Conservation (phyloP, 2,329 filamentous ascomycete genomes). For the Monosporascus sp. region DNA sequence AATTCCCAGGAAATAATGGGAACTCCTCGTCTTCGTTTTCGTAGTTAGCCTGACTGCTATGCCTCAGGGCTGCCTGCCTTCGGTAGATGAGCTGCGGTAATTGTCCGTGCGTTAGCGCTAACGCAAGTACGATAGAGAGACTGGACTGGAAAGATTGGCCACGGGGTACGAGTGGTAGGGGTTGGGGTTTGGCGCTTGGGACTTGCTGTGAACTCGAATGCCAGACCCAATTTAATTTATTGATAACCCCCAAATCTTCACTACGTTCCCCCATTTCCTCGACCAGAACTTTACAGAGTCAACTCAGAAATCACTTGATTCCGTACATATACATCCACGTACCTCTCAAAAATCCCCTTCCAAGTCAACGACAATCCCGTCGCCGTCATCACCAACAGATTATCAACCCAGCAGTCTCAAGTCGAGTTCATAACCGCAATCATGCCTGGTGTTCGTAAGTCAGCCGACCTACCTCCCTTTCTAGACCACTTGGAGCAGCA, state of each 20-base stretch:
- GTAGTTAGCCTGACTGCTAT: too few species aligned
- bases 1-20: too few species aligned
- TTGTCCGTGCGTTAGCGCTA: not conserved
- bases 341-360: not conserved
- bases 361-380: not conserved
- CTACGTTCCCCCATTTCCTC: not conserved
- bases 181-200: too few species aligned
- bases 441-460: slow-evolving; percentile 52
- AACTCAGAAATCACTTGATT: not conserved
- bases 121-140: not conserved
- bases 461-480: slow-evolving; percentile 5
- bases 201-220: too few species aligned
- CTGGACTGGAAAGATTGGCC: too few species aligned
- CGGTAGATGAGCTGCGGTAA: not conserved
- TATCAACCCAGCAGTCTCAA: not conserved
- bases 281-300: not conserved
- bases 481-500: not conserved
- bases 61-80: too few species aligned
- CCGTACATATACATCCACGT: not conserved
- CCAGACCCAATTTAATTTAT: too few species aligned
- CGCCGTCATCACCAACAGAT: not conserved
- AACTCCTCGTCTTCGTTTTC: too few species aligned
- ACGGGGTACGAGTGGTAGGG: too few species aligned
- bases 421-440: slow-evolving; percentile 23
- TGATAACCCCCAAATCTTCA: too few species aligned